Conservation (phyloP, 257 asterid genomes). For the Plantago elongata region DNA sequence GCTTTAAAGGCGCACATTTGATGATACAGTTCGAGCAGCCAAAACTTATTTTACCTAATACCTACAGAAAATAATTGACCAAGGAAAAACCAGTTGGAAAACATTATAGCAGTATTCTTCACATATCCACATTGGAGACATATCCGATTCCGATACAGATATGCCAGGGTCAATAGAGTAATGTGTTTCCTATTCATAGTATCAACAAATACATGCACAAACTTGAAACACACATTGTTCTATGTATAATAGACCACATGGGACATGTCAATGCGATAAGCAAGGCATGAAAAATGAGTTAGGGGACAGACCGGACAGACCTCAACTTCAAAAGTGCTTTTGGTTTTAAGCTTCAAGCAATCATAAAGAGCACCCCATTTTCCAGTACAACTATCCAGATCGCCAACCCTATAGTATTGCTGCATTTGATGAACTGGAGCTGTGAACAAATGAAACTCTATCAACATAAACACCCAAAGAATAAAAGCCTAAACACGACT, state of each 20-base stretch:
- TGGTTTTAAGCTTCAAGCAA: conserved; percentile 79
- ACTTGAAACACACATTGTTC: too few relatives aligned
- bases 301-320: conserved; percentile 48
- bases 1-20: neutral
- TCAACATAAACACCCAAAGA: neutral
- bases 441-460: conserved; percentile 29
- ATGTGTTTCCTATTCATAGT: too few relatives aligned
- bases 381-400: conserved; percentile 62
- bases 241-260: too few relatives aligned
- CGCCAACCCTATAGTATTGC: conserved; percentile 80
- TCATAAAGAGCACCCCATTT: conserved; percentile 70
- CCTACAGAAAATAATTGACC: too few relatives aligned
- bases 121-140: too few relatives aligned
- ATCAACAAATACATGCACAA: too few relatives aligned
- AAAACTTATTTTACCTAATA: too few relatives aligned
- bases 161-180: too few relatives aligned
- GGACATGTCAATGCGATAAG: neutral
- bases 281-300: neutral
- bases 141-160: too few relatives aligned
- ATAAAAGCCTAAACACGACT: conserved; percentile 20
- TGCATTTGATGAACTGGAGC: conserved; percentile 96
- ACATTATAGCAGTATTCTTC: too few relatives aligned
- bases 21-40: too few relatives aligned
- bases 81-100: too few relatives aligned
- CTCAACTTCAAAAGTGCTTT: conserved; percentile 62